Base-by-base conservation (phyloP, 176 grass and related monocot genomes). In the Zoysia japonica region DNA sequence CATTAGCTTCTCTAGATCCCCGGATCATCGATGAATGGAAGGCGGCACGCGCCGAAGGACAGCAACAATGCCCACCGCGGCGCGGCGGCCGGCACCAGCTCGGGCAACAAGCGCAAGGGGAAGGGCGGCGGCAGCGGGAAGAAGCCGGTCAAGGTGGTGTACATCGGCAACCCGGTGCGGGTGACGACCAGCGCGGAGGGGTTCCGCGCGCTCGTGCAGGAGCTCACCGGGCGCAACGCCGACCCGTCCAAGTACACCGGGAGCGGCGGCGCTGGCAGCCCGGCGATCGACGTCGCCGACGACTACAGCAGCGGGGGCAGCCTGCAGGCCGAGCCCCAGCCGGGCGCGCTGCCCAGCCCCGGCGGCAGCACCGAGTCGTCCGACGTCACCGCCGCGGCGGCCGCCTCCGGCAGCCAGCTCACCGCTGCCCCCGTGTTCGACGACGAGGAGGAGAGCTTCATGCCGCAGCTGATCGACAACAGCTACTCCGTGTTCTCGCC, bases 91-190 rank as follows among this genome's bases (percentile, higher is more conserved):
- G 10, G 53, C 55, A 57, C 41, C 42, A 11, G 70, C 54, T 62
- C 46, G 15, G 55, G 41, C 70, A 72, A 39, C 56, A 16, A 55
- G 80, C 38, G 38, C 47, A 79, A 85, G 82, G 41, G 71, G 64
- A 84, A 80, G 64, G 51, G 55, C 16, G 67, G 0, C 5, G n/a
- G 12, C 45, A 11, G 11, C 41, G 61, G n/a, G 17, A 89, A 60
- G 84, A 93, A 90, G 69, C 68, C 90, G 63, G 78, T 97, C 55
- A 97, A 93, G 82, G 61, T 97, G 51, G 86, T 93, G 56, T 93
- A 93, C 89, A 93, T 97, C 84, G 81, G 80, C 66, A 97, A 97
- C 82, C 93, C 93, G 12, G 67, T 97, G 79, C 82, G 89, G 64
- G 85, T 97, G 48, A 88, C 80, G 2, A 86, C 93, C 61, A 90